Base-by-base conservation (phyloP, 768 basidiomycete genomes). In the Coprinopsis cinerea region DNA sequence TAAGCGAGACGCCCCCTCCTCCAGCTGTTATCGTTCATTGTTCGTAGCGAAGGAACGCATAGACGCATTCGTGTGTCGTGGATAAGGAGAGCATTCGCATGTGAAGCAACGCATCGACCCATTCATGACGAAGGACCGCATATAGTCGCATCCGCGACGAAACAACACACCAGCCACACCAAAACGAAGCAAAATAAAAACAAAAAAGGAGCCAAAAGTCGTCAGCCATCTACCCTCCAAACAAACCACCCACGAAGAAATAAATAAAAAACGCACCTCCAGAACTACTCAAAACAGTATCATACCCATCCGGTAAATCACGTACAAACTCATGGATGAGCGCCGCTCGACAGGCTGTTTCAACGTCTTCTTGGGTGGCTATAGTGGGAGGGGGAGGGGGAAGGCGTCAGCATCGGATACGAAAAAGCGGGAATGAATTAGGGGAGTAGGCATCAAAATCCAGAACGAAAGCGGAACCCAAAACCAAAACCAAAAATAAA, bases 241-340 rank as follows among this genome's bases (percentile, higher is more conserved):
- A 44, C 47, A 39, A 24, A 37, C 48, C 1, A 39, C 9, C 9
- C 17, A 39, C 7, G 10, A 18, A 20, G 37, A 39, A 6, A 20
- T 6, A 17, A 32, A 7, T 7, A 32, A 15, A 32, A 15, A 7
- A 32, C 30, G 30, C 30, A 39, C 51, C 46, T 24, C 40, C 51
- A 24, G 76, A 80, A 20, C 71, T 80, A 0, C 88, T 89, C 2
- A 97, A 67, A 25, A 74, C 65, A 0, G 93, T 95, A 41, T 94
- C 88, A 57, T 97, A 97, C 0, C 92, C 92, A 2, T 84, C 76
- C 0, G 90, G 91, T n/a, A 98, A 68, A 48, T 84, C 88, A 14
- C 70, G 65, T 3, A 96, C 75, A 64, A 94, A 99, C 45, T 91
- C 89, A 57, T 95, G 87, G 56, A 97, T 74, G 62, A 95, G 73